Evolutionary conservation across 2,329 filamentous ascomycete species (phyloP), one percentile per base, ranked within the genome.

Genomic region (Emergomyces pasteurianus): DNA sequence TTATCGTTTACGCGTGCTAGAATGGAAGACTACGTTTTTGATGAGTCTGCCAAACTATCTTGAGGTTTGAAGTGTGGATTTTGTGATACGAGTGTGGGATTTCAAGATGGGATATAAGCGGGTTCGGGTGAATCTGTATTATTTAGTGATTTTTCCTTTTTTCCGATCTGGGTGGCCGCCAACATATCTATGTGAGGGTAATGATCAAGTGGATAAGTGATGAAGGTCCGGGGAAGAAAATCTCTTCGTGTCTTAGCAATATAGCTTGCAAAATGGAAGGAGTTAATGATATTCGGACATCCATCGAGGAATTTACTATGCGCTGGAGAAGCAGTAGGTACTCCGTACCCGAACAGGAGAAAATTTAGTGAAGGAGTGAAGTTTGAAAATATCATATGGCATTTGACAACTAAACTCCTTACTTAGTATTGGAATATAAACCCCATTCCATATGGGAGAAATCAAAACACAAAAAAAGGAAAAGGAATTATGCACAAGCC

Each of bases 341-440:
- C n/a, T n/a, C n/a, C n/a, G n/a, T n/a, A n/a, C n/a, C 21, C 23
- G 9, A n/a, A 46, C 21, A 8, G 3, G 43, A 9, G 43, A 8
- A 3, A 23, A 3, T 3, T 21, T 4, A 16, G 31, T 2, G 53
- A 9, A 42, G 16, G 38, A 56, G 2, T 58, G 55, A 58, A 58
- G 34, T 54, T 59, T 50, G 54, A 63, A 59, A 21, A 1, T 60
- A 60, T 58, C 58, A 58, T 60, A 62, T 62, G 62, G 58, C 54
- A 63, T 57, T 62, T 63, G 62, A 60, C 60, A 63, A 58, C 60
- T 63, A 63, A 62, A 46, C 61, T 63, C 62, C 62, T 56, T 63
- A 54, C 61, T 62, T 46, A 63, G 26, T 57, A 53, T 47, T 62
- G 49, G 62, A 58, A 59, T 59, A 59, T 49, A 58, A 62, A 61